Base-by-base conservation (phyloP, 148 eudicot species). In the Silene latifolia region DNA sequence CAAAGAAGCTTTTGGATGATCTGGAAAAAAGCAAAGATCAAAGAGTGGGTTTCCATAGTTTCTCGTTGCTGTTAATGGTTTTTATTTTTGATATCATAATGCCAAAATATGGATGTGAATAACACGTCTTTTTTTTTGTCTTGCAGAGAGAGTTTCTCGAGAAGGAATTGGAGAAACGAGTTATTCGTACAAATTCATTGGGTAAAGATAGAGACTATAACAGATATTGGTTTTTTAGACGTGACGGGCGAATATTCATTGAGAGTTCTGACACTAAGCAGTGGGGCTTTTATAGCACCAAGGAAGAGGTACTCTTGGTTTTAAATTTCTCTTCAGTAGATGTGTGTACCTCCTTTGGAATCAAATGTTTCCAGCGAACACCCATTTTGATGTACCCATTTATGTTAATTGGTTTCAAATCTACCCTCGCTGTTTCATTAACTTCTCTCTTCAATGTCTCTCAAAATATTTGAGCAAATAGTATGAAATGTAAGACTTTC, bases 161-260 rank as follows among this genome's bases (percentile, higher is more conserved):
- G 63, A 79, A 83, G 82, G 99, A 95, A 82, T 80, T 95, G 87
- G 99, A 92, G 88, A 95, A 92, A 85, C 91, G 92, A 80, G 74
- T 82, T 39, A 78, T 95, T 75, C 90, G 98, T 67, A 87, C 91
- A 57, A 92, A 80, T 73, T 73, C 94, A 32, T 77, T 95, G 87
- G 99, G 99, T 53, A 95, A 92, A 84, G 99, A 95, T 80, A 87
- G 90, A 84, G 76, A 89, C 66, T 79, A 89, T 69, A 88, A 85
- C 74, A 87, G 97, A 84, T 95, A 90, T 82, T 95, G 99, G 99
- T 88, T 90, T 81, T 95, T 95, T 77, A 82, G 87, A 51, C 92
- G 92, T 67, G 94, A 92, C 81, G 89, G 90, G 21, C 83, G 97
- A 69, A 80, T 95, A 56, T 95, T 89, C 85, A 83, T 95, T 67